A percentile compares a stretch with the other conserved stretches of the same genome.
Evolutionary conservation across 371 early-diverging fungal species (phyloP).

Genomic region (Gilbertella persicaria): DNA sequence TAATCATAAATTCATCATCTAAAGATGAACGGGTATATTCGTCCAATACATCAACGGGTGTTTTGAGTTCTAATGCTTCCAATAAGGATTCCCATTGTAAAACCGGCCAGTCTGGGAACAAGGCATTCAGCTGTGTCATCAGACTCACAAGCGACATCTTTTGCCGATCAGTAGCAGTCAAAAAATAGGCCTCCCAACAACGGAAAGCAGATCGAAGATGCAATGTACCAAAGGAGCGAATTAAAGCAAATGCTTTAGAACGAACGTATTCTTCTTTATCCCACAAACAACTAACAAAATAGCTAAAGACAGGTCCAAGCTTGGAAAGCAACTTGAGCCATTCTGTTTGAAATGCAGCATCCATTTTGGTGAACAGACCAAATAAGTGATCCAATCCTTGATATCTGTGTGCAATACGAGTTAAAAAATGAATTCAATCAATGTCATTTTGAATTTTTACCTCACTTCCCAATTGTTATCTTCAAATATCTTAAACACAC

Average conservation of each 20-base stretch:
- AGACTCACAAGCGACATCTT: slow-evolving; percentile 36
- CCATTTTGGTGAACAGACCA: slow-evolving; percentile 58
- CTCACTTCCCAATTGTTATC: slow-evolving; percentile 53
- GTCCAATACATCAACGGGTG: slow-evolving; percentile 33
- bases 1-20: not conserved
- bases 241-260: slow-evolving; percentile 46
- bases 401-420: slow-evolving; percentile 30
- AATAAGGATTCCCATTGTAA: slow-evolving; percentile 56
- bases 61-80: slow-evolving; percentile 41
- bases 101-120: slow-evolving; percentile 60
- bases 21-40: slow-evolving; percentile 10
- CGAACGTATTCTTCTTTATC: slow-evolving; percentile 59
- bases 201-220: slow-evolving; percentile 53
- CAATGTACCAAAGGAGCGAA: slow-evolving; percentile 44
- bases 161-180: slow-evolving; percentile 44
- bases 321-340: slow-evolving; percentile 48
- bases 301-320: slow-evolving; percentile 56
- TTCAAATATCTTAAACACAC: slow-evolving; percentile 47
- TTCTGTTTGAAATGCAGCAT: slow-evolving; percentile 50
- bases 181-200: slow-evolving; percentile 60
- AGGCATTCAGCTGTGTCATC: slow-evolving; percentile 51
- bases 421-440: not conserved
- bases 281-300: slow-evolving; percentile 51
- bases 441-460: slow-evolving; percentile 14
- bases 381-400: slow-evolving; percentile 53